Conservation (phyloP, 2,329 filamentous ascomycete species). For the Parafenestella ontariensis region DNA sequence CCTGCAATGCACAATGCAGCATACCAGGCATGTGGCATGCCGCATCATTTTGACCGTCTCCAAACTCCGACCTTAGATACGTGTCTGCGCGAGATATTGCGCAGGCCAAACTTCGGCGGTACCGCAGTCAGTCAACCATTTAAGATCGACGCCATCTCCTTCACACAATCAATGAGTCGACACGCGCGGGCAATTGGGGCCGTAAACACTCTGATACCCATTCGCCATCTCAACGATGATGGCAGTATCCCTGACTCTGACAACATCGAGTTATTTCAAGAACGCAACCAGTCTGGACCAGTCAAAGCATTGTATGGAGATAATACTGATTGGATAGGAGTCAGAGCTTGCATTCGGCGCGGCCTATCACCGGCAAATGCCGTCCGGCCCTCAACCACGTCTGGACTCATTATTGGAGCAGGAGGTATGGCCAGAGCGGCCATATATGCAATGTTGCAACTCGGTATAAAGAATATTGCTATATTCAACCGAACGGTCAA, state of each 20-base stretch:
- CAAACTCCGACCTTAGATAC: conserved; percentile 65
- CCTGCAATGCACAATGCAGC: conserved; percentile 79
- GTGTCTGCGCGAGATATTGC: conserved; percentile 66
- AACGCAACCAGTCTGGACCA: conserved; percentile 69
- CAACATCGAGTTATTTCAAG: conserved; percentile 58
- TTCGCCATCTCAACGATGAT: conserved; percentile 65
- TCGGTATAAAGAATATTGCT: conserved; percentile 77
- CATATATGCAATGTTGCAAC: conserved; percentile 79
- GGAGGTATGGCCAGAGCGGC: conserved; percentile 79
- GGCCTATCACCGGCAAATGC: conserved; percentile 74
- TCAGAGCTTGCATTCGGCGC: conserved; percentile 73
- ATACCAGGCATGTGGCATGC: conserved; percentile 70
- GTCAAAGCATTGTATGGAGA: conserved; percentile 76
- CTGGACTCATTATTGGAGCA: conserved; percentile 62
- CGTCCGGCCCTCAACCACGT: conserved; percentile 57
- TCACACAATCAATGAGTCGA: conserved; percentile 69
- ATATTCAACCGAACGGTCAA: conserved; percentile 73
- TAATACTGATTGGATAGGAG: conserved; percentile 83
- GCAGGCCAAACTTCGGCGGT: conserved; percentile 72
- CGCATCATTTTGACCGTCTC: conserved; percentile 68
- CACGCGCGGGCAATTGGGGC: conserved; percentile 78
- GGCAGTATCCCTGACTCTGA: conserved; percentile 64
- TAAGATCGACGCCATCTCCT: conserved; percentile 72
- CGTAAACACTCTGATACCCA: conserved; percentile 76
- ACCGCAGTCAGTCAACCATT: conserved; percentile 75